Percentiles rank a stretch among this genome's conserved stretches.
Evolutionary conservation across 768 basidiomycete genomes (phyloP).

Genomic region (Phlebiopsis gigantea): DNA sequence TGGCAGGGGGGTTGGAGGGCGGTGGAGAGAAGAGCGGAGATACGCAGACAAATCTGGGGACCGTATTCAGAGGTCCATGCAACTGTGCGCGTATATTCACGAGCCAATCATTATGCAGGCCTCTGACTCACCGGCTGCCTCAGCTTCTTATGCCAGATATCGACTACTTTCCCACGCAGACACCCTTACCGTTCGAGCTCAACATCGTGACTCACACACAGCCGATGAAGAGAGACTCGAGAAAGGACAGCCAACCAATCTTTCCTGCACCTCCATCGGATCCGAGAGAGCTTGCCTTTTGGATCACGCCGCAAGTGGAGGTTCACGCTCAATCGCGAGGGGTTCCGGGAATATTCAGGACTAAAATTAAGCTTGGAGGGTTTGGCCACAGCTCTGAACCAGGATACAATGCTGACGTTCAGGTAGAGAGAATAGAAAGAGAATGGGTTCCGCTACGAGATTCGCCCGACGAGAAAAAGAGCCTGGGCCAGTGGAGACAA

Average conservation of each 20-base stretch:
- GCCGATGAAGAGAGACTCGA: conserved; percentile 12
- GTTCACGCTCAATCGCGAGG: conserved; percentile 8
- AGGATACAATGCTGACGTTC: background rate
- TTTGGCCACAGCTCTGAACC: background rate
- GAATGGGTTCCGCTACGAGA: conserved; percentile 18
- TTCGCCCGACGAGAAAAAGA: conserved; percentile 11
- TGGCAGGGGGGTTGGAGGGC: conserved; percentile 17
- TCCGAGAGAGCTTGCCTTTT: conserved; percentile 13
- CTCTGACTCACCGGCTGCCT: too few relatives aligned
- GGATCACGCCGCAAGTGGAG: conserved; percentile 11
- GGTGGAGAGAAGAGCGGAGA: conserved; percentile 5
- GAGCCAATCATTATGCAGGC: too few relatives aligned
- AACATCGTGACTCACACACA: conserved; percentile 15
- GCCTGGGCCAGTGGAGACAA: conserved; percentile 17
- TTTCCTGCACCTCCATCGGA: conserved; percentile 15
- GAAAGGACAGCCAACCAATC: conserved; percentile 9
- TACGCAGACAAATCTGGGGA: conserved; percentile 18
- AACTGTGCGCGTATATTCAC: conserved; percentile 9
- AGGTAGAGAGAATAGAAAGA: conserved; percentile 14
- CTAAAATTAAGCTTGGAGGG: conserved; percentile 2
- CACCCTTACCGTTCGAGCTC: conserved; percentile 19
- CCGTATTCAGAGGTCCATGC: conserved; percentile 13
- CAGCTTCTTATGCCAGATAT: conserved; percentile 17
- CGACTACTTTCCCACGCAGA: conserved; percentile 16
- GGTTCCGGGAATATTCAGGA: conserved; percentile 6